Base-by-base conservation (phyloP, 345 rosid genomes). In the Clausena lansium region DNA sequence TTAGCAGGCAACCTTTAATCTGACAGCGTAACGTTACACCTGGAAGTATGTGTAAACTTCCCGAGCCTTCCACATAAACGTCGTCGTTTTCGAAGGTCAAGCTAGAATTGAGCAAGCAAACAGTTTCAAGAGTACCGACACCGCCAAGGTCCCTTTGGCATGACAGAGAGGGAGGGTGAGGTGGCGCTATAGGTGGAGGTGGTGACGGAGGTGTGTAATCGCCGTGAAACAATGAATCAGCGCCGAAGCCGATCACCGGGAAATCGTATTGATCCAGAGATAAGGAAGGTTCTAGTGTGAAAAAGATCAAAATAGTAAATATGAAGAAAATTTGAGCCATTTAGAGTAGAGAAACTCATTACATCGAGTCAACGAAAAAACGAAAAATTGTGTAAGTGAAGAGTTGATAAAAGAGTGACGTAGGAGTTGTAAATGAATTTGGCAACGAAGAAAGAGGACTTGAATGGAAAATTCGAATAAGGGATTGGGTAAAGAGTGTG, bases 121-220 rank as follows among this genome's bases (percentile, higher is more conserved):
- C 70, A 10, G 90, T 84, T 72, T 89, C 84, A 1, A 88, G 85
- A 25, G 92, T 82, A 30, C 95, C 95, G 54, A 84, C 55, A 68
- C 95, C 93, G 2, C 30, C 58, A 30, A 91, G 92, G 81, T 83
- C 95, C 45, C 69, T 84, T 14, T 79, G 76, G 68, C 95, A 91
- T 4, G 90, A 81, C 25, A 89, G 79, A 13, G 91, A 80, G 2
- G 90, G 90, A 17, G 89, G 90, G 52, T 79, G 89, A 25, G 90
- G 91, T 6, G 91, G 87, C 27, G 84, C 41, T 2, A 88, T 55
- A 22, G 90, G 91, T 14, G 89, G 89, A 0, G 89, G 91, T 9
- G 93, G 93, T 27, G 91, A 81, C 20, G 93, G 93, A 13, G 93
- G 93, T 36, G 85, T 70, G 82, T 90, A 90, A 65, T 90, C 93